phyloP scores from a whole-genome alignment of 2,329 filamentous ascomycete species.

The Sordariomycetes sp. region DNA sequence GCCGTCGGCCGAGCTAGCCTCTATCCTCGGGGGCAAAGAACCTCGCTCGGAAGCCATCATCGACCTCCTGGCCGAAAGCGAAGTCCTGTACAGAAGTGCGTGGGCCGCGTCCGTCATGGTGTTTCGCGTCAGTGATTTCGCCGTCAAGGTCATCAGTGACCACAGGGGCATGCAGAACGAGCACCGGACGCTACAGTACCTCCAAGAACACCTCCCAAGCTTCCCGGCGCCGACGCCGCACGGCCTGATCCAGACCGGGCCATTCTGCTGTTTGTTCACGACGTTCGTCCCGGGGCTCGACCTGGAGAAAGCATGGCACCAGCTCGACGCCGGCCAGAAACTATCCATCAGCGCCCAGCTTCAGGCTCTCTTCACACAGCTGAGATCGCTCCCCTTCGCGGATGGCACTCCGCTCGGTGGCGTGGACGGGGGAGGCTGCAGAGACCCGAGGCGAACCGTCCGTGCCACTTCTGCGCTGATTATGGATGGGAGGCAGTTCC shows the following conservation, averaged over 20 bases:
- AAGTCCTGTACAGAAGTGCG: conserved; percentile 7
- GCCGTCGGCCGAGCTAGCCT: background rate
- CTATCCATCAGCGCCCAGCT: conserved; percentile 8
- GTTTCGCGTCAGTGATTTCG: conserved; percentile 7
- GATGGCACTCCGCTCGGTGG: conserved; percentile 4
- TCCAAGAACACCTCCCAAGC: conserved; percentile 6
- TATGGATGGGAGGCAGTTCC: background rate
- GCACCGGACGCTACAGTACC: conserved; percentile 7
- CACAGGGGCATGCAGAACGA: conserved; percentile 3
- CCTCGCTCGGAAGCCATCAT: conserved; percentile 5
- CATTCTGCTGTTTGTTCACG: conserved; percentile 7
- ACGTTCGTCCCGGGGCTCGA: conserved; percentile 7
- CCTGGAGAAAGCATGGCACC: conserved; percentile 7
- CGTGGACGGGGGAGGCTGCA: background rate
- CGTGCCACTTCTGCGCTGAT: background rate
- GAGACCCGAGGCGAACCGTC: background rate
- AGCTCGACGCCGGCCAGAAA: conserved; percentile 8
- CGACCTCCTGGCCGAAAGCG: conserved; percentile 5
- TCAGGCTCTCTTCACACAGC: conserved; percentile 5
- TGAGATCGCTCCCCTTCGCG: conserved; percentile 8
- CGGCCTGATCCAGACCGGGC: conserved; percentile 3
- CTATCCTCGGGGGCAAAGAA: background rate
- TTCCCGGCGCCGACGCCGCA: conserved; percentile 8
- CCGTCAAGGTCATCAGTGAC: conserved; percentile 5
- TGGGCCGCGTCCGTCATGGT: conserved; percentile 6